These are phyloP conservation scores for Penicillium salamii DNA, from an alignment of 495 filamentous ascomycete species.

Conservation along the genomic window DNA sequence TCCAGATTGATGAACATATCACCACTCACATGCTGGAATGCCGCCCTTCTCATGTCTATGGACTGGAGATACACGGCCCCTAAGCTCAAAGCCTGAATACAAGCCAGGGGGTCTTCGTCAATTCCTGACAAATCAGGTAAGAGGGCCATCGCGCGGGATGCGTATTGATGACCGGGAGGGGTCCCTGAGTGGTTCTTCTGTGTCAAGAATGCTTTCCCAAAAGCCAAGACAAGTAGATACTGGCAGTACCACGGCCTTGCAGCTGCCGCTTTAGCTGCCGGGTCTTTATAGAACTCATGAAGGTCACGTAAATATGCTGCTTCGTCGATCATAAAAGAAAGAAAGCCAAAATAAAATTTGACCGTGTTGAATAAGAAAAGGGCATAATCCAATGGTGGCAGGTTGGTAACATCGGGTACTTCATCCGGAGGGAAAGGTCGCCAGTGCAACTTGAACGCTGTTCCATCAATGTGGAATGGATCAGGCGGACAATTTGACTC, in stretches of 20 bases:
- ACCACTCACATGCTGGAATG: slow-evolving; percentile 34
- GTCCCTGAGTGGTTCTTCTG: slow-evolving; percentile 26
- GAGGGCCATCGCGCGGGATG: slow-evolving; percentile 36
- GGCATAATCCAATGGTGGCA: slow-evolving; percentile 37
- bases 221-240: slow-evolving; percentile 39
- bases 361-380: slow-evolving; percentile 37
- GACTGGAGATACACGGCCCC: slow-evolving; percentile 37
- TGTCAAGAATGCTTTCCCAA: slow-evolving; percentile 39
- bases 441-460: slow-evolving; percentile 38
- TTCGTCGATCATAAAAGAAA: slow-evolving; percentile 40
- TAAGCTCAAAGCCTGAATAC: slow-evolving; percentile 34
- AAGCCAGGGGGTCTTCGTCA: slow-evolving; percentile 29
- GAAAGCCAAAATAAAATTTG: slow-evolving; percentile 36
- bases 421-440: slow-evolving; percentile 26
- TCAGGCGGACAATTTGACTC: slow-evolving; percentile 27
- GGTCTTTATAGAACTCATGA: slow-evolving; percentile 29
- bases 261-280: slow-evolving; percentile 20
- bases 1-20: too few relatives aligned
- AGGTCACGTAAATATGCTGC: slow-evolving; percentile 29
- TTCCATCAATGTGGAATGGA: slow-evolving; percentile 34
- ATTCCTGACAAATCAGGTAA: slow-evolving; percentile 35
- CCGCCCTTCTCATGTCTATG: slow-evolving; percentile 35
- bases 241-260: slow-evolving; percentile 37
- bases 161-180: slow-evolving; percentile 35
- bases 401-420: slow-evolving; percentile 28